A percentile compares a stretch with the other conserved stretches of the same genome.
Conservation (phyloP, 371 early-diverging fungal species). For the Paraphysoderma sedebokerense region DNA sequence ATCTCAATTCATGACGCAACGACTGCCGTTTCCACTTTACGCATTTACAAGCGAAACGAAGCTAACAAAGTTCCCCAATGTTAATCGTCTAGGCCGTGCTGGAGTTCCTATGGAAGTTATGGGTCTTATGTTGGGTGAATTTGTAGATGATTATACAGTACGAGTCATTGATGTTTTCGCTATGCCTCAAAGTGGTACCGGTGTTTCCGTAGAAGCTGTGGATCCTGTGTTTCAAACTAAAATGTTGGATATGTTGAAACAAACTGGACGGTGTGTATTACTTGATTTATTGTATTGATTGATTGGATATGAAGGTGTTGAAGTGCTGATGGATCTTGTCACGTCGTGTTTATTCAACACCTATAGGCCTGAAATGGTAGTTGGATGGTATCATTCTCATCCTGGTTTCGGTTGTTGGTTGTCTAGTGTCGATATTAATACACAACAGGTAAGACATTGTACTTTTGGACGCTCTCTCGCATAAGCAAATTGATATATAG, state of each 20-base stretch:
- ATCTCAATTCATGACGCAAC: neutral
- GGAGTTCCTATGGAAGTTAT: slow-evolving; percentile 99
- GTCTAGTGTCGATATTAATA: slow-evolving; percentile 97
- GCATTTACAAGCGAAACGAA: neutral
- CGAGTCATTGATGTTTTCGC: slow-evolving; percentile 99
- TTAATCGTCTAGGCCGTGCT: slow-evolving; percentile 59
- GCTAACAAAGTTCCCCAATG: neutral
- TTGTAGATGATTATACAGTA: slow-evolving; percentile 99
- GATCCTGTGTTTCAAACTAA: slow-evolving; percentile 99
- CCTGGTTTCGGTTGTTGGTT: slow-evolving; percentile 99
- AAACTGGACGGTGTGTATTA: slow-evolving; percentile 73
- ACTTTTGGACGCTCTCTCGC: neutral
- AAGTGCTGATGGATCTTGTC: neutral
- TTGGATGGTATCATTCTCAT: slow-evolving; percentile 99
- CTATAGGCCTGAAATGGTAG: slow-evolving; percentile 93
- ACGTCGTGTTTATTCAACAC: neutral
- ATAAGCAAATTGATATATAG: slow-evolving; percentile 1
- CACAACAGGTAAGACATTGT: slow-evolving; percentile 68
- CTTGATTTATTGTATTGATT: too few relatives aligned
- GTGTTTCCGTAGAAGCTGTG: slow-evolving; percentile 99
- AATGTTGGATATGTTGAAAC: slow-evolving; percentile 99
- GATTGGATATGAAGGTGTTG: too few relatives aligned
- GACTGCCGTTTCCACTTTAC: neutral
- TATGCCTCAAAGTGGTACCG: slow-evolving; percentile 99
- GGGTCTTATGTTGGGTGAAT: slow-evolving; percentile 99